A percentile compares a stretch with the other conserved stretches of the same genome.
These are phyloP conservation scores for Aspergillus steynii DNA, from an alignment of 495 filamentous ascomycete species.

Conservation along the genomic window DNA sequence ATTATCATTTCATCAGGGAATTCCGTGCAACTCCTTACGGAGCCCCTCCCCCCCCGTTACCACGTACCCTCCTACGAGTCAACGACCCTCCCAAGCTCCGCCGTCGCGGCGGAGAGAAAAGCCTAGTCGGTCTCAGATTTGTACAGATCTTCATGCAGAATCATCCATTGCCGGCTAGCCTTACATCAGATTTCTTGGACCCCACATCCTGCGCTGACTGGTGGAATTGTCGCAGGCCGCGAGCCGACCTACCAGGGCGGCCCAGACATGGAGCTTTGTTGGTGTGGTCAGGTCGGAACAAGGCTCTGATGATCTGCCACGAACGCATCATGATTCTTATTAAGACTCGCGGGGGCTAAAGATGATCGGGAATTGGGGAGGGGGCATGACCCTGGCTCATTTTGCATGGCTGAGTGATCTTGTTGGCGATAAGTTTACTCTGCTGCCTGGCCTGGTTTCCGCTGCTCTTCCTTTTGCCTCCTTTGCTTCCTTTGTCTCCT, in stretches of 20 bases:
- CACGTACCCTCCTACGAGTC: no score
- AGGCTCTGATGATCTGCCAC: no score
- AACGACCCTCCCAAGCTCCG: background rate
- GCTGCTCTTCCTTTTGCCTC: background rate
- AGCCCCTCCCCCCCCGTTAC: no score
- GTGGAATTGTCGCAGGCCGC: background rate
- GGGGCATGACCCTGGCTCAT: background rate
- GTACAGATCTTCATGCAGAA: slow-evolving; percentile 1
- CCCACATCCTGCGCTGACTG: slow-evolving; percentile 3
- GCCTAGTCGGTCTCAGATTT: background rate
- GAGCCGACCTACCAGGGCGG: background rate
- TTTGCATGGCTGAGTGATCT: background rate
- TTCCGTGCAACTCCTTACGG: background rate
- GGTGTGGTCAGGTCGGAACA: no score
- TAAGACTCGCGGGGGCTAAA: background rate
- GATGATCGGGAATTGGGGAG: background rate
- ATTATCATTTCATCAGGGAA: background rate
- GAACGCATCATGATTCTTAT: background rate
- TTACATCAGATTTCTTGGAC: slow-evolving; percentile 1
- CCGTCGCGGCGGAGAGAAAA: no score
- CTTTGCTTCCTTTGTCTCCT: background rate
- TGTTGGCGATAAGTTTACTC: background rate
- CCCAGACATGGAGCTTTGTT: background rate
- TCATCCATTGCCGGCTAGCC: slow-evolving; percentile 3
- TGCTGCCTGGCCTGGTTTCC: background rate